These are phyloP conservation scores for Pythium dissotocum DNA, from an alignment of 352 stramenopile species.

Conservation along the genomic window DNA sequence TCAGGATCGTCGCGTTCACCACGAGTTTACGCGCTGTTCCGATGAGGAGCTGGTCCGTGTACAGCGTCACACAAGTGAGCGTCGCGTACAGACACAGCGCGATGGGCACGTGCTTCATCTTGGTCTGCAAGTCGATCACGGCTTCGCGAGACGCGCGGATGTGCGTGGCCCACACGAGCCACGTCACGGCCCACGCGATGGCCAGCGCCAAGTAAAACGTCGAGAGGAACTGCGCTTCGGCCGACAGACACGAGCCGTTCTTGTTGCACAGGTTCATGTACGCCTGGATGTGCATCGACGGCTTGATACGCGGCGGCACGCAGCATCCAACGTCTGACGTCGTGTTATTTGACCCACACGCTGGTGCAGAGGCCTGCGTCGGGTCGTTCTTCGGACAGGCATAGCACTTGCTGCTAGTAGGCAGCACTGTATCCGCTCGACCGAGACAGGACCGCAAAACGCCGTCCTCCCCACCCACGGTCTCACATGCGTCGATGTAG, in stretches of 20 bases:
- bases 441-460: slow-evolving; percentile 56
- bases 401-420: slow-evolving; percentile 36
- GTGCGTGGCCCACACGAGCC: slow-evolving; percentile 53
- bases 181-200: slow-evolving; percentile 34
- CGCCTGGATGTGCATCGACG: slow-evolving; percentile 39
- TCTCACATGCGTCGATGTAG: slow-evolving; percentile 60
- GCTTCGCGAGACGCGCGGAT: slow-evolving; percentile 45
- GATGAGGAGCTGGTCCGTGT: slow-evolving; percentile 31
- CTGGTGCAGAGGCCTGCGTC: slow-evolving; percentile 1
- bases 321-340: slow-evolving; percentile 2
- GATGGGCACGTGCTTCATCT: slow-evolving; percentile 55
- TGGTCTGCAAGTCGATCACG: slow-evolving; percentile 50
- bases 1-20: slow-evolving; percentile 38
- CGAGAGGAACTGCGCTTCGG: slow-evolving; percentile 18
- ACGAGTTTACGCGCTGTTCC: slow-evolving; percentile 42
- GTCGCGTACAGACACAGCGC: slow-evolving; percentile 35
- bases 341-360: too few species aligned
- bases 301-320: slow-evolving; percentile 27
- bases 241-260: slow-evolving; percentile 40
- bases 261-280: slow-evolving; percentile 57
- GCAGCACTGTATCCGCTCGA: slow-evolving; percentile 11
- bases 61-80: slow-evolving; percentile 36
- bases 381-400: slow-evolving; percentile 46
- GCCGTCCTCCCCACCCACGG: slow-evolving; percentile 37
- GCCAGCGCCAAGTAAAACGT: slow-evolving; percentile 40